Percentiles rank a stretch among this genome's conserved stretches.
Conservation (phyloP, 805 yeast genomes). For the Grigorovia jiainica region DNA sequence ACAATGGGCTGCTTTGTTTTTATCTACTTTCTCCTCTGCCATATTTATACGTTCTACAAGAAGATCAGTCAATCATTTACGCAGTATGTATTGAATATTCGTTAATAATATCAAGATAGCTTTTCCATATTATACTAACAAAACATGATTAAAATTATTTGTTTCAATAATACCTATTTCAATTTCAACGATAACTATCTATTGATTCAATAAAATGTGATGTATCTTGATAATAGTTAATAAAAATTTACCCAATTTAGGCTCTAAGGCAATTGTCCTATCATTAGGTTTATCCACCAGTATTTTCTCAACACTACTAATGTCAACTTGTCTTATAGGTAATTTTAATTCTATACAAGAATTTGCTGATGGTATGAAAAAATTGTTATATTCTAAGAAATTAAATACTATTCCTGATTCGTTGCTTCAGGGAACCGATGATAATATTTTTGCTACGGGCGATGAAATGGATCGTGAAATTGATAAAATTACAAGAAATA, state of each 20-base stretch:
- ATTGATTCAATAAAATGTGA: neutral
- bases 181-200: too few species aligned
- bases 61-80: neutral
- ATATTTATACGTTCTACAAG: neutral
- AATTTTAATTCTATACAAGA: slow-evolving; percentile 64
- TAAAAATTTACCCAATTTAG: slow-evolving; percentile 31
- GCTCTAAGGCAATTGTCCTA: slow-evolving; percentile 73
- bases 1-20: neutral
- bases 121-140: too few species aligned
- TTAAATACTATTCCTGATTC: neutral
- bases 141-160: too few species aligned
- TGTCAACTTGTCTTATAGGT: slow-evolving; percentile 72
- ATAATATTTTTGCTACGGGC: neutral
- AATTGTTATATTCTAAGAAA: neutral
- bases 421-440: neutral
- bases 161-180: too few species aligned
- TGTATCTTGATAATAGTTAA: neutral
- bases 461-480: neutral
- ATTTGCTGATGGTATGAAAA: slow-evolving; percentile 27
- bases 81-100: neutral
- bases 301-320: slow-evolving; percentile 58
- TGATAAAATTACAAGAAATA: neutral
- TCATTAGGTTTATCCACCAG: slow-evolving; percentile 71
- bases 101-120: too few species aligned
- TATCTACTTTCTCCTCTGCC: neutral